phyloP scores from a whole-genome alignment of 306 rosid genomes.

The Trichosanthes truncata region DNA sequence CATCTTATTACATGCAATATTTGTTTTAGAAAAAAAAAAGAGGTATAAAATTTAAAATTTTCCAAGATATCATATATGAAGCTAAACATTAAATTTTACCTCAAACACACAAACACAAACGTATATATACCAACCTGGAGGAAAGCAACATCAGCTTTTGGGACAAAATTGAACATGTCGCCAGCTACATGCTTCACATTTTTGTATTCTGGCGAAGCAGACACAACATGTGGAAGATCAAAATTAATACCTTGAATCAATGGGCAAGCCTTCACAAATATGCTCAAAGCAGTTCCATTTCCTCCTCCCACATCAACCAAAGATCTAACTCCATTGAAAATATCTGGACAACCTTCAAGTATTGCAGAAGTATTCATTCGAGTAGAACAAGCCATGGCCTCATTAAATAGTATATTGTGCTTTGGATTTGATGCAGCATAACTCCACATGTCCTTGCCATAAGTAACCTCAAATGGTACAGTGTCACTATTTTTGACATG shows the following conservation, averaged over 20 bases:
- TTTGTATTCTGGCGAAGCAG: constrained; percentile 9
- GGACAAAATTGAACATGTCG: constrained; percentile 53
- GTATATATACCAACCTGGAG: constrained; percentile 34
- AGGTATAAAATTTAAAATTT: too few species aligned
- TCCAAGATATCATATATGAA: too few species aligned
- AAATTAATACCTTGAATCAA: constrained; percentile 47
- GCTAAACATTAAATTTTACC: not conserved
- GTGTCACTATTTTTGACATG: too few species aligned
- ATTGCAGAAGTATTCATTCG: constrained; percentile 7
- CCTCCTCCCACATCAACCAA: constrained; percentile 86
- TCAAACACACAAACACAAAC: not conserved
- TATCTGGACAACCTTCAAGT: constrained; percentile 23
- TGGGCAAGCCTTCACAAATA: constrained; percentile 30
- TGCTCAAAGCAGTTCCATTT: constrained; percentile 32
- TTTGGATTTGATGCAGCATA: constrained; percentile 18
- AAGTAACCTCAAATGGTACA: too few species aligned
- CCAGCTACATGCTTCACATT: constrained; percentile 43
- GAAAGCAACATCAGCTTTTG: constrained; percentile 58
- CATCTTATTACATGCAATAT: too few species aligned
- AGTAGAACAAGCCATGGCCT: constrained; percentile 58
- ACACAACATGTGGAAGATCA: constrained; percentile 60
- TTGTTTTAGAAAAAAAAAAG: too few species aligned
- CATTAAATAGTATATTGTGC: constrained; percentile 37
- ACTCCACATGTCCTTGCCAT: constrained; percentile 23
- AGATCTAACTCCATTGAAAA: constrained; percentile 28